Evolutionary conservation across 169 alveolate genomes (phyloP), one percentile per base, ranked within the genome.

Genomic region (Cystoisospora suis): DNA sequence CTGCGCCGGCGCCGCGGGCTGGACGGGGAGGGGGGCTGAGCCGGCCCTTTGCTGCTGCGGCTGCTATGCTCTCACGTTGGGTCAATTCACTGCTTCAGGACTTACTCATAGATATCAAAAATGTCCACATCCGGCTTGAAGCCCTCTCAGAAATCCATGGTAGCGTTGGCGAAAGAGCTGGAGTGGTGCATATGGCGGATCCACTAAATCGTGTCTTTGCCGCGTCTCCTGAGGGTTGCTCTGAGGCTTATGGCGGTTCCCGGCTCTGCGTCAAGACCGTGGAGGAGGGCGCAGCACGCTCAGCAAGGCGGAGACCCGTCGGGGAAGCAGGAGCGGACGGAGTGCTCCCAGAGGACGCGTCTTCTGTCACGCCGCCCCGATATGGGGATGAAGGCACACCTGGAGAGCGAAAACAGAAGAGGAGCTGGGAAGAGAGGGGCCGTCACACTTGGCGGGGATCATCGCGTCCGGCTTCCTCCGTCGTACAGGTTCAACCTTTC

Each of bases 71-170:
- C 17, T 72, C 46, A 2, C 38, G 83, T 0, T 72, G 83, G 83
- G 23, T 72, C 58, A 72, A 72, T 34, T 38, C 58, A 9, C 83
- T 72, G 15, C 83, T 72, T 20, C 83, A 72, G 20, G 83, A 72
- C 32, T 29, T 72, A 29, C 53, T 72, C 53, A 40, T 72, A 1
- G 83, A 72, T 40, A 38, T 72, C 32, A 2, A 40, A 3, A 38
- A 72, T 5, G 53, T 72, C 58, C 83, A 72, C 83, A 38, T 72
- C 20, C 83, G 83, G 3, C 46, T 72, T 17, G 83, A 72, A 34
- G 56, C 83, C 42, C 34, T 72, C 32, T 40, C 83, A 9, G 83
- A 23, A 53, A 12, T 53, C 12, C 29, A 23, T 23, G 23, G 65
- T 23, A 53, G 65, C 65, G 12, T 15, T 53, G 65, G 65, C 65